A percentile compares a stretch with the other conserved stretches of the same genome.
Conservation (phyloP, 2,329 filamentous ascomycete species). For the Nemania diffusa region DNA sequence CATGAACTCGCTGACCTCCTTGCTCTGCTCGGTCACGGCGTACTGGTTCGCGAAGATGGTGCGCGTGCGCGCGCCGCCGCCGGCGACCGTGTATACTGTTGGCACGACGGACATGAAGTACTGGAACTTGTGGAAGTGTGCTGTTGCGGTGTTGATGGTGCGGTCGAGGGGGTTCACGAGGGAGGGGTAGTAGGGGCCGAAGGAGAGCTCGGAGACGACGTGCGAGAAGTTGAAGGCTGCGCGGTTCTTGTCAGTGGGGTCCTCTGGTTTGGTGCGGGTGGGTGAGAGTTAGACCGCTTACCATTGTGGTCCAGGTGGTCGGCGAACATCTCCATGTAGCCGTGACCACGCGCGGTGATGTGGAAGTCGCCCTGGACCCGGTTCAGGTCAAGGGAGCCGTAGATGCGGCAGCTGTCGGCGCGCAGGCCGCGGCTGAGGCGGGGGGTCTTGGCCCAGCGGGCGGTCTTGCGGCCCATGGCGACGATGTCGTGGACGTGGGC, state of each 20-base stretch:
- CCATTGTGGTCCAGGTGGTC: slow-evolving; percentile 82
- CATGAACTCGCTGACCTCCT: slow-evolving; percentile 72
- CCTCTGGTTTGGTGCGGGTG: background rate
- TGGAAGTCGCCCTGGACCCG: slow-evolving; percentile 99
- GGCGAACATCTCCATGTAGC: slow-evolving; percentile 79
- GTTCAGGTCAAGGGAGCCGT: slow-evolving; percentile 89
- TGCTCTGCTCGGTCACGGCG: slow-evolving; percentile 90
- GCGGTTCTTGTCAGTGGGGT: slow-evolving; percentile 40
- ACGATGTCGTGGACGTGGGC: slow-evolving; percentile 94
- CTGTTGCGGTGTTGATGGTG: slow-evolving; percentile 79
- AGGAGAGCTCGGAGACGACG: slow-evolving; percentile 94
- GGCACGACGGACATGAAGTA: slow-evolving; percentile 97
- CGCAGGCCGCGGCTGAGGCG: slow-evolving; percentile 60
- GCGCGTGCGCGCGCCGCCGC: slow-evolving; percentile 55
- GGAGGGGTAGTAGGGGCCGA: slow-evolving; percentile 94
- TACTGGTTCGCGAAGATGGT: slow-evolving; percentile 96
- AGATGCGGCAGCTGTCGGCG: slow-evolving; percentile 86
- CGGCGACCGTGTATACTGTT: slow-evolving; percentile 82
- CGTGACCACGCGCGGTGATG: slow-evolving; percentile 93
- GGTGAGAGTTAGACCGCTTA: slow-evolving; percentile 57
- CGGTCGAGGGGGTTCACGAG: slow-evolving; percentile 94
- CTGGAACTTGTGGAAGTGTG: slow-evolving; percentile 94
- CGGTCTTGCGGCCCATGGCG: slow-evolving; percentile 70
- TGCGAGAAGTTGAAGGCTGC: slow-evolving; percentile 97
- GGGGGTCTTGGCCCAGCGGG: slow-evolving; percentile 81